Percentiles rank a stretch among this genome's conserved stretches.
Evolutionary conservation across 768 basidiomycete genomes (phyloP).

Genomic region (Dacryopinax spathularia): DNA sequence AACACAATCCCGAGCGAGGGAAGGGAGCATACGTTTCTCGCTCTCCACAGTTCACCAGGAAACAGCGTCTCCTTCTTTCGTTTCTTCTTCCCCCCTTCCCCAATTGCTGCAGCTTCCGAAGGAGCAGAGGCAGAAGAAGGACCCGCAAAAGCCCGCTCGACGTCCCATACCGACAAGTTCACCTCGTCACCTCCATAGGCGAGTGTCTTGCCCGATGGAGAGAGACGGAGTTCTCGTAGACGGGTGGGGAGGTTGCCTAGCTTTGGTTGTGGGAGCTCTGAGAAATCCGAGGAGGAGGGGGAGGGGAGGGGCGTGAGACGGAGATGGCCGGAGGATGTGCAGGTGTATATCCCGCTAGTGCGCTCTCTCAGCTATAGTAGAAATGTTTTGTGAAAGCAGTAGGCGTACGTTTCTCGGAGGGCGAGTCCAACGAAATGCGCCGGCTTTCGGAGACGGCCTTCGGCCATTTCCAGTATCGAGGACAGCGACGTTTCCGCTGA

Average conservation of each 20-base stretch:
- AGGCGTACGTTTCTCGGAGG: conserved; percentile 33
- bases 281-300: conserved; percentile 14
- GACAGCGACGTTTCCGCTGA: conserved; percentile 30
- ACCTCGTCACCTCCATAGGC: conserved; percentile 80
- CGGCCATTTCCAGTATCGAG: conserved; percentile 43
- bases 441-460: conserved; percentile 39
- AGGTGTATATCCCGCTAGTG: conserved; percentile 43
- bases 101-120: conserved; percentile 7
- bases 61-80: conserved; percentile 35
- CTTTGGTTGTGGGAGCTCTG: conserved; percentile 12
- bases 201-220: conserved; percentile 40
- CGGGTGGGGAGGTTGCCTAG: conserved; percentile 47
- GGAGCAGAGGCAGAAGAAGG: conserved; percentile 10
- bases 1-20: background rate
- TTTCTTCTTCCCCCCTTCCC: conserved; percentile 45
- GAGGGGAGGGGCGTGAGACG: conserved; percentile 31
- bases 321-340: conserved; percentile 63
- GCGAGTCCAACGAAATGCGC: conserved; percentile 51
- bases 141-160: conserved; percentile 39
- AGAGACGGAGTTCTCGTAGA: conserved; percentile 52
- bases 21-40: conserved; percentile 60
- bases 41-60: conserved; percentile 68
- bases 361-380: background rate
- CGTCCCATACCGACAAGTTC: conserved; percentile 67
- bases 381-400: background rate